Evolutionary conservation across 164 flowering plant genomes (phyloP).

Genomic region (Cinnamomum chago): DNA sequence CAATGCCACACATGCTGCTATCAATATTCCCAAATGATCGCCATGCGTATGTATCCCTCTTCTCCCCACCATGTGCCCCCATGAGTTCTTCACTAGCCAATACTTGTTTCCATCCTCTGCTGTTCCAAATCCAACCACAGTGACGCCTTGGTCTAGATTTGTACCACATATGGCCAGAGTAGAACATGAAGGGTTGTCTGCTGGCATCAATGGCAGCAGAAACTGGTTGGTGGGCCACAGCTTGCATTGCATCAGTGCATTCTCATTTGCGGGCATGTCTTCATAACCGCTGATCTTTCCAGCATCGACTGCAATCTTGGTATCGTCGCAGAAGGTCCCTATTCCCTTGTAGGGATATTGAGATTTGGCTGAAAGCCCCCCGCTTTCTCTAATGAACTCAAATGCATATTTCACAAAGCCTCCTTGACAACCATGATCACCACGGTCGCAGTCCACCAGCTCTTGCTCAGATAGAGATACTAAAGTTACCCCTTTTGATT

Average conservation of each 20-base stretch:
- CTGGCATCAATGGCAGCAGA: constrained; percentile 15
- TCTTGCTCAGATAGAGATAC: constrained; percentile 12
- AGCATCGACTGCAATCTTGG: neutral
- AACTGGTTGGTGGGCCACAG: constrained; percentile 14
- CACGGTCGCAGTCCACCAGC: constrained; percentile 17
- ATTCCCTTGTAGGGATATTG: constrained; percentile 26
- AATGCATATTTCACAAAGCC: constrained; percentile 24
- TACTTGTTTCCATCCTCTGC: constrained; percentile 17
- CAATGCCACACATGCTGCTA: constrained; percentile 27
- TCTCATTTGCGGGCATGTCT: constrained; percentile 4
- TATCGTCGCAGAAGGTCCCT: neutral
- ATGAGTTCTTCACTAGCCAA: constrained; percentile 31
- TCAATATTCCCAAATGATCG: constrained; percentile 5
- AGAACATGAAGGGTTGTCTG: constrained; percentile 2
- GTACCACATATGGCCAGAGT: constrained; percentile 10
- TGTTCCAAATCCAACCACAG: constrained; percentile 24
- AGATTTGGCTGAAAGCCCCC: constrained; percentile 23
- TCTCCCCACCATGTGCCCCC: constrained; percentile 31
- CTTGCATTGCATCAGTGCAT: neutral
- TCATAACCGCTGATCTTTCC: constrained; percentile 10
- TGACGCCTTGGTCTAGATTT: constrained; percentile 22
- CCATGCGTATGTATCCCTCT: constrained; percentile 22
- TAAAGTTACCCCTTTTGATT: constrained; percentile 8
- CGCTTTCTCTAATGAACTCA: constrained; percentile 16
- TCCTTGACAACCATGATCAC: constrained; percentile 15